Conservation (phyloP, 495 filamentous ascomycete species). For the Penicillium coprophilum region DNA sequence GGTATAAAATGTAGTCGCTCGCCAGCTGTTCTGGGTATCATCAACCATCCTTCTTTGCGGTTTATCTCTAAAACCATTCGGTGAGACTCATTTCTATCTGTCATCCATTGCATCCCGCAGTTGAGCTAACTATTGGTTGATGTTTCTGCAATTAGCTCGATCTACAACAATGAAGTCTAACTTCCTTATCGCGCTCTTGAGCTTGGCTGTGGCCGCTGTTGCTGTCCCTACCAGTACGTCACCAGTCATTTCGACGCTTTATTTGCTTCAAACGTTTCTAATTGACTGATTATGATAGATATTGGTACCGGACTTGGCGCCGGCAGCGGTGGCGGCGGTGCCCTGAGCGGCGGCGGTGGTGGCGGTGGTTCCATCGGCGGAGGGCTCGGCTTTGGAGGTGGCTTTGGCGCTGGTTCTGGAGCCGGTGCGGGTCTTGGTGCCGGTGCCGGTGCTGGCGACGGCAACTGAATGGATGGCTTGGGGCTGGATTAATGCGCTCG, state of each 20-base stretch:
- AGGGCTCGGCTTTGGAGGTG: slow-evolving; percentile 4
- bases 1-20: not conserved
- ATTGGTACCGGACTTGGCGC: not conserved
- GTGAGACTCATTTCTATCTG: not conserved
- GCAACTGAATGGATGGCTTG: not conserved
- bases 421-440: not conserved
- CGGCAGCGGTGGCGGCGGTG: not conserved
- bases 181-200: slow-evolving; percentile 1
- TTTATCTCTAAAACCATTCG: not conserved
- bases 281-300: not conserved
- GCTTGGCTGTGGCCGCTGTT: slow-evolving; percentile 3
- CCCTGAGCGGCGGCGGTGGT: slow-evolving; percentile 5
- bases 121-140: not conserved
- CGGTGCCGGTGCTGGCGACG: not conserved
- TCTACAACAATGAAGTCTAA: slow-evolving; percentile 5
- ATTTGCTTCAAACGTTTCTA: not conserved
- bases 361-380: slow-evolving; percentile 5
- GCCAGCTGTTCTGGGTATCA: not conserved
- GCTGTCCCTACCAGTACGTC: slow-evolving; percentile 1
- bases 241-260: not conserved
- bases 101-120: too few species aligned
- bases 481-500: not conserved
- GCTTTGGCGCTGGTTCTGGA: slow-evolving; percentile 1
- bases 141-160: not conserved
- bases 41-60: not conserved